Base-by-base conservation (phyloP, 805 yeast genomes). In the Candida mattraensis region DNA sequence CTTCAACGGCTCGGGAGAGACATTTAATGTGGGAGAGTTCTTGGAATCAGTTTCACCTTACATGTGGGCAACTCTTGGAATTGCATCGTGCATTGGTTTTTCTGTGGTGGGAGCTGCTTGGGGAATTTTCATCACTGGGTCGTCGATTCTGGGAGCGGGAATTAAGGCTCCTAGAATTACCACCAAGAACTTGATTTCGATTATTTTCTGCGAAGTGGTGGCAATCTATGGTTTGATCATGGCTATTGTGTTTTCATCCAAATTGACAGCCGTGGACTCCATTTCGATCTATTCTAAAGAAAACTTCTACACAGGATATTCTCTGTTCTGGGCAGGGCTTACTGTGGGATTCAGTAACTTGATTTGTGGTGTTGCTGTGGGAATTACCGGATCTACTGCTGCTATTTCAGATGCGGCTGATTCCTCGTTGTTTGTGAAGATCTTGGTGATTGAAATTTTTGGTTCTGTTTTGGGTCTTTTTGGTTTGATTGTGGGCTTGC, bases 391-490 rank as follows among this genome's bases (percentile, higher is more conserved):
- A 31, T 82, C 98, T 17, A 93, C 97, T n/a, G 99, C 98, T 22
- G 99, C 99, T 25, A 78, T 93, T 44, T 79, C 95, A 28, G 99
- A 93, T 66, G 99, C 99, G 19, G 97, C 99, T 8, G 97, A 93
- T 67, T 80, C 96, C 16, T 76, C 96, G 4, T 70, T 93, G 48
- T 93, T 93, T 54, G 99, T 93, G 45, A 93, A 93, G 67, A 93
- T 93, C 42, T 77, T 93, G 56, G 99, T 93, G 45, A 83, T 93
- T 53, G 99, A 93, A 72, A 93, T 93, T 70, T 93, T 93, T 58
- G 99, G 99, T 22, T 84, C 95, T 15, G 95, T 93, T 23, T 72
- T 93, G 60, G 99, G 99, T 29, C 78, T 93, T 50, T 85, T 93
- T 60, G 99, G 98, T 20, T 80, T 93, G 51, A 93, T 93, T 67